A percentile compares a stretch with the other conserved stretches of the same genome.
Evolutionary conservation across 2,329 filamentous ascomycete species (phyloP).

Genomic region (Penicillium sp.): DNA sequence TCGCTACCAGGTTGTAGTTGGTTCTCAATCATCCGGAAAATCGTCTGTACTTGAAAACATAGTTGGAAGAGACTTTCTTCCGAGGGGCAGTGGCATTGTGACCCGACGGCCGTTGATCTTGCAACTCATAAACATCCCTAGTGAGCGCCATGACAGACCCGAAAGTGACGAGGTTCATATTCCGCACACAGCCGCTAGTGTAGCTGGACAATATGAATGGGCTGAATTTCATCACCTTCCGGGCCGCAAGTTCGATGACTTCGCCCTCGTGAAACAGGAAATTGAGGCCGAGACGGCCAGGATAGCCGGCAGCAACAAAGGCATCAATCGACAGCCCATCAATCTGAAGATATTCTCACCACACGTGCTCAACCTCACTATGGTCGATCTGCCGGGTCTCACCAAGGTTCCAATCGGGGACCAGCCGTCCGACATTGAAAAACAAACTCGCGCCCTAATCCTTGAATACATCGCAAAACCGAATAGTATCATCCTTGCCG

Average conservation of each 20-base stretch:
- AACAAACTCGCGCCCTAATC: conserved; percentile 95
- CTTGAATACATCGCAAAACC: conserved; percentile 98
- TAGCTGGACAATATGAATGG: conserved; percentile 74
- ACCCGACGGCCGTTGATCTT: conserved; percentile 93
- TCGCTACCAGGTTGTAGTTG: conserved; percentile 81
- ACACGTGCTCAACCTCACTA: conserved; percentile 91
- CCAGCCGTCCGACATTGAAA: conserved; percentile 96
- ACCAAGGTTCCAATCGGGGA: conserved; percentile 99
- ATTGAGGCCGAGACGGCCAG: conserved; percentile 96
- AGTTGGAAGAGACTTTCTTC: conserved; percentile 94
- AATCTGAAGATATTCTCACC: conserved; percentile 99
- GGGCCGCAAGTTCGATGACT: conserved; percentile 86
- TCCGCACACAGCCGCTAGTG: conserved; percentile 77
- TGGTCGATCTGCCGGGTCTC: conserved; percentile 93
- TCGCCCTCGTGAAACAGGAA: conserved; percentile 90
- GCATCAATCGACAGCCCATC: conserved; percentile 96
- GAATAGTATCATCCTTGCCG: conserved; percentile 95
- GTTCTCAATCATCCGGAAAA: conserved; percentile 97
- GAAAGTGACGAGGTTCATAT: conserved; percentile 68
- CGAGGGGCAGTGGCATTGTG: conserved; percentile 94
- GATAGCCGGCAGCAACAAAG: conserved; percentile 96
- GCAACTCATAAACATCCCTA: conserved; percentile 95
- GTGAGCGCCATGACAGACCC: conserved; percentile 70
- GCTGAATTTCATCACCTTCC: conserved; percentile 96
- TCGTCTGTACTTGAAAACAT: conserved; percentile 99